Evolutionary conservation across 1,284 basidiomycete genomes (phyloP).

Genomic region (Dichomitus squalens): DNA sequence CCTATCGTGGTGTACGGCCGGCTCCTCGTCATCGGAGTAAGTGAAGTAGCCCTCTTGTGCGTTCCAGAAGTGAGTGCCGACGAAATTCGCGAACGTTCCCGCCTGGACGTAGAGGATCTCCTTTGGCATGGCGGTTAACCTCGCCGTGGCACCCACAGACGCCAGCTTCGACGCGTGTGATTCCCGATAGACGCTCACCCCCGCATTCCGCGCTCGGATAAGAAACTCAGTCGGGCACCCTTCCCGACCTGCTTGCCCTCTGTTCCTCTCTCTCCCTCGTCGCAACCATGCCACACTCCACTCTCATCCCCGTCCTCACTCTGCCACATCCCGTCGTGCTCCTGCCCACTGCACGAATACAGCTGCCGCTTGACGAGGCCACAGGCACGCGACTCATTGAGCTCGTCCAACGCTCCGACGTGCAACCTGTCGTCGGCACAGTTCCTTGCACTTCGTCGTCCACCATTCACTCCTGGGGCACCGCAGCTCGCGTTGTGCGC

Average conservation of each 20-base stretch:
- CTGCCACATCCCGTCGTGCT: conserved; percentile 68
- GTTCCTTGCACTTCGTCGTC: conserved; percentile 49
- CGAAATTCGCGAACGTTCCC: conserved; percentile 64
- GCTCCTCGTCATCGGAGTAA: conserved; percentile 48
- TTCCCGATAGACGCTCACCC: conserved; percentile 8
- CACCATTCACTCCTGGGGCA: conserved; percentile 43
- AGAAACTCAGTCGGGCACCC: background rate
- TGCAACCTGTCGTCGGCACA: conserved; percentile 64
- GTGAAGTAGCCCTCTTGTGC: conserved; percentile 72
- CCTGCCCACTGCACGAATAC: conserved; percentile 65
- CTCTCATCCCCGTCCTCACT: conserved; percentile 59
- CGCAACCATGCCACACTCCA: conserved; percentile 16
- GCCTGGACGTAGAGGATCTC: conserved; percentile 81
- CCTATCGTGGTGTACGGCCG: conserved; percentile 51
- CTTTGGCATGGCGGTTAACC: conserved; percentile 55
- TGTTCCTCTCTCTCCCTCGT: background rate
- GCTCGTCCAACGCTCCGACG: conserved; percentile 62
- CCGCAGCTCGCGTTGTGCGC: conserved; percentile 61
- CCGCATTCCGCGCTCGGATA: background rate
- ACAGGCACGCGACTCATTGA: conserved; percentile 62
- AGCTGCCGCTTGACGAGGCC: conserved; percentile 56
- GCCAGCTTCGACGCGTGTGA: too few species aligned
- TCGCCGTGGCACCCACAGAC: too few species aligned
- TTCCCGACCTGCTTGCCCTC: background rate
- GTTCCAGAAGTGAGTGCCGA: conserved; percentile 81